A percentile compares a stretch with the other conserved stretches of the same genome.
phyloP scores from a whole-genome alignment of 1,284 basidiomycete genomes.

The Rhodotorula sp. region DNA sequence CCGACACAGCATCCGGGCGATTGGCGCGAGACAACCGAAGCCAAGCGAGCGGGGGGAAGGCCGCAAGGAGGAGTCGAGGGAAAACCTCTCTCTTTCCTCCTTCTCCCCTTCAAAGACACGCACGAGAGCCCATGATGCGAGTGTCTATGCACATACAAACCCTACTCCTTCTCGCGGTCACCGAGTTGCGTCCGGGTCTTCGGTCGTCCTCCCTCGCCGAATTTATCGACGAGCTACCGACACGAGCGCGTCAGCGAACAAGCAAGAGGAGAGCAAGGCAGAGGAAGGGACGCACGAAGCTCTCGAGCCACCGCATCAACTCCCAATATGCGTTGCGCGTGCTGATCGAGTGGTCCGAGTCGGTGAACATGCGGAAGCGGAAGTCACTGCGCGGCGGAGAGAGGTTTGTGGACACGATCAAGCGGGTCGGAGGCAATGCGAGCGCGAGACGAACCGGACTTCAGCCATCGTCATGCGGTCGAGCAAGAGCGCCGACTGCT shows the following conservation, averaged over 20 bases:
- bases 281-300: conserved; percentile 54
- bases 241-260: no score
- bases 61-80: no score
- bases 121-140: no score
- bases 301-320: conserved; percentile 53
- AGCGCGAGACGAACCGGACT: conserved; percentile 57
- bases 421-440: no score
- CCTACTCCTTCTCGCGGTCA: no score
- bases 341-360: conserved; percentile 57
- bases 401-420: no score
- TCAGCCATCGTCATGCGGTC: conserved; percentile 82
- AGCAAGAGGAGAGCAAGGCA: background rate
- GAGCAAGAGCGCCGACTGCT: conserved; percentile 82
- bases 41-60: no score
- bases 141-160: no score
- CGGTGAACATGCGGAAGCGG: conserved; percentile 93
- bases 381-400: conserved; percentile 55
- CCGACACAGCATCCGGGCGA: no score
- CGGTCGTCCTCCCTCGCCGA: conserved; percentile 76
- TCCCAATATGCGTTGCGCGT: conserved; percentile 57
- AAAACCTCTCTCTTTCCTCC: no score
- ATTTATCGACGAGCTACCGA: conserved; percentile 70
- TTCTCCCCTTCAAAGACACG: no score
- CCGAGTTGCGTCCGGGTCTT: conserved; percentile 28
- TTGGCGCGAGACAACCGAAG: no score